Conservation (phyloP, 768 basidiomycete species). For the Hygrocybe coccinea region DNA sequence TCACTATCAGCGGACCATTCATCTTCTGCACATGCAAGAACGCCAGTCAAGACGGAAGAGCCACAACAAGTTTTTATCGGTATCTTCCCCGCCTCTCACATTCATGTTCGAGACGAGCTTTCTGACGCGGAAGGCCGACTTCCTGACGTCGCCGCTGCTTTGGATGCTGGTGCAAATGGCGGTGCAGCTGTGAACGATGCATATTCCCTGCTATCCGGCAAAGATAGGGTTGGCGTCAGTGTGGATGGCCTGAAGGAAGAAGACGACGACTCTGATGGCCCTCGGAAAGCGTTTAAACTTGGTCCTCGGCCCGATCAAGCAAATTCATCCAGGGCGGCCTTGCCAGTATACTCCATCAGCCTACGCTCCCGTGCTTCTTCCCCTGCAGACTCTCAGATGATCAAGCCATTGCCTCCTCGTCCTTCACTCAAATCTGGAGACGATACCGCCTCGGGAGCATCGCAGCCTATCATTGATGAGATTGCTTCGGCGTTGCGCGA, state of each 20-base stretch:
- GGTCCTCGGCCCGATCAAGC: conserved; percentile 72
- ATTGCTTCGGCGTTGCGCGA: conserved; percentile 94
- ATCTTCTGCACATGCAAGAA: conserved; percentile 40
- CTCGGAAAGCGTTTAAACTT: conserved; percentile 59
- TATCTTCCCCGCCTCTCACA: conserved; percentile 88
- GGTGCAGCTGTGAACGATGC: conserved; percentile 26
- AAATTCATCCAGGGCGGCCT: conserved; percentile 63
- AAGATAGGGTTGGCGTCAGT: conserved; percentile 3
- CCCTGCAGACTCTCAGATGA: conserved; percentile 56
- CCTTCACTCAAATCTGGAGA: conserved; percentile 95
- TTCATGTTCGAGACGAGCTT: conserved; percentile 80
- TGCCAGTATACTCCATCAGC: conserved; percentile 70
- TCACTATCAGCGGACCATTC: conserved; percentile 55
- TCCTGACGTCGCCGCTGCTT: conserved; percentile 62
- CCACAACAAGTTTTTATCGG: conserved; percentile 88
- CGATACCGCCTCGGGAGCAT: conserved; percentile 78
- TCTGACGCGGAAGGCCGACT: conserved; percentile 85
- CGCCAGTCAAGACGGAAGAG: conserved; percentile 62
- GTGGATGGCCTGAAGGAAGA: conserved; percentile 63
- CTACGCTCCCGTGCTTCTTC: conserved; percentile 60
- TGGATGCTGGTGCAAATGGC: conserved; percentile 36
- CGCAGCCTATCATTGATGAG: conserved; percentile 92
- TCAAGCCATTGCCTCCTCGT: conserved; percentile 79
- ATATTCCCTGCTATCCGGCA: conserved; percentile 13
- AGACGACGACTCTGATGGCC: conserved; percentile 42